Percentiles rank a stretch among this genome's conserved stretches.
These are phyloP conservation scores for Sanghuangporus sanghuang DNA, from an alignment of 1,284 basidiomycete genomes.

Conservation along the genomic window DNA sequence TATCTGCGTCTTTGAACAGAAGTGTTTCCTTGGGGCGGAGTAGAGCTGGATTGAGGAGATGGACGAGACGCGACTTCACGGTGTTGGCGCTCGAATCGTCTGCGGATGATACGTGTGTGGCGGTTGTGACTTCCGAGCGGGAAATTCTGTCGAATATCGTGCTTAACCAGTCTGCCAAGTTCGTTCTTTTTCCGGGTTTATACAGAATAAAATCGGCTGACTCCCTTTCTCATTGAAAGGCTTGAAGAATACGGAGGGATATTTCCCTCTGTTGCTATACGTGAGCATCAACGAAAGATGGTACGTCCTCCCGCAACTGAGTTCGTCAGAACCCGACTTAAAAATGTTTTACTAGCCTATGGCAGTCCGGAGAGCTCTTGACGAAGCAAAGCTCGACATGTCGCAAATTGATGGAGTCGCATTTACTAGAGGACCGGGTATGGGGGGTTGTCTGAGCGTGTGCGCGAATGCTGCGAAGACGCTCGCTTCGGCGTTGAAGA, in stretches of 20 bases:
- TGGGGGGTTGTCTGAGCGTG: conserved; percentile 75
- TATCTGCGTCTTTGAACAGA: not conserved
- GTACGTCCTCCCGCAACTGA: conserved; percentile 33
- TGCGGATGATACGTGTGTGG: conserved; percentile 88
- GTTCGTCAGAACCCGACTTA: not conserved
- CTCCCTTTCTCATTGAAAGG: conserved; percentile 29
- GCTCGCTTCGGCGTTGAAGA: conserved; percentile 68
- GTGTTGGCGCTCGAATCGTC: conserved; percentile 82
- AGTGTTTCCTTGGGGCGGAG: not conserved
- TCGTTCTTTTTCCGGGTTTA: conserved; percentile 20
- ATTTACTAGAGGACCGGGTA: conserved; percentile 87
- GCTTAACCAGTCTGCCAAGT: conserved; percentile 69
- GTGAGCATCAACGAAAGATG: conserved; percentile 74
- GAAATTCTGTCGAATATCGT: conserved; percentile 79
- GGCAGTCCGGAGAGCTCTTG: conserved; percentile 65
- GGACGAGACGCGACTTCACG: conserved; percentile 36
- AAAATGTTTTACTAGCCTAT: conserved; percentile 58
- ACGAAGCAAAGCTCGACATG: conserved; percentile 53
- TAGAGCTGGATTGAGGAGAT: not conserved
- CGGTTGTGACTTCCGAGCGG: conserved; percentile 66
- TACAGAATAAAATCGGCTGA: not conserved
- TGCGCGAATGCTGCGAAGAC: conserved; percentile 77
- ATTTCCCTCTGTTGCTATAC: conserved; percentile 72
- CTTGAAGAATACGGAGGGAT: conserved; percentile 77
- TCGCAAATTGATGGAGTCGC: conserved; percentile 80